Percentiles rank a stretch among this genome's conserved stretches.
Conservation (phyloP, 1,284 basidiomycete genomes). For the Sanghuangporus sanghuang region DNA sequence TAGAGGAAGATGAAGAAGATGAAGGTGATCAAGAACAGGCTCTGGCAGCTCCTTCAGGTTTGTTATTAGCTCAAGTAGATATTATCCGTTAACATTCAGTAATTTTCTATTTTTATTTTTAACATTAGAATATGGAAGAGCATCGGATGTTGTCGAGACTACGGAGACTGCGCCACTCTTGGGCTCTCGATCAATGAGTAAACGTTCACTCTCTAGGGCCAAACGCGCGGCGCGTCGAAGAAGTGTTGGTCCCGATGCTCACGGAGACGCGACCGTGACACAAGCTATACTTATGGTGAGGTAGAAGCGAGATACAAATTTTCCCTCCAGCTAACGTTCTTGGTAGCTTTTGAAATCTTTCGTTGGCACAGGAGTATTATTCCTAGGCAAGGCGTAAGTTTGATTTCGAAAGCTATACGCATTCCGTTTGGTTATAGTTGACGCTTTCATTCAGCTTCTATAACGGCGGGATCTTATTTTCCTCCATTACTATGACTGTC, state of each 20-base stretch:
- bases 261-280: slow-evolving; percentile 81
- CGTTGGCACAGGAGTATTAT: slow-evolving; percentile 93
- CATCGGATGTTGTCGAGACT: neutral
- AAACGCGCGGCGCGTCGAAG: slow-evolving; percentile 43
- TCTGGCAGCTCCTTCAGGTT: slow-evolving; percentile 25
- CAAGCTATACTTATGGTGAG: slow-evolving; percentile 89
- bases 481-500: slow-evolving; percentile 68
- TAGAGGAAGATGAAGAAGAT: slow-evolving; percentile 79
- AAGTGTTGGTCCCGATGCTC: slow-evolving; percentile 42
- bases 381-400: slow-evolving; percentile 70
- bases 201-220: slow-evolving; percentile 40
- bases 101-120: neutral
- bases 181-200: slow-evolving; percentile 8
- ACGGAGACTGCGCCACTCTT: slow-evolving; percentile 20
- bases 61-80: neutral
- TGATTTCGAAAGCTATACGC: neutral
- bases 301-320: neutral
- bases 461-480: slow-evolving; percentile 95
- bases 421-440: neutral
- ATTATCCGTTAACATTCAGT: neutral
- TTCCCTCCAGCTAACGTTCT: slow-evolving; percentile 1
- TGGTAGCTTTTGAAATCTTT: slow-evolving; percentile 87
- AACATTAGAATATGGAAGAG: neutral
- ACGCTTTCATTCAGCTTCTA: slow-evolving; percentile 57
- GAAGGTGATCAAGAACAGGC: slow-evolving; percentile 41